Conservation (phyloP, 2,329 filamentous ascomycete genomes). For the Grosmannia clavigera region DNA sequence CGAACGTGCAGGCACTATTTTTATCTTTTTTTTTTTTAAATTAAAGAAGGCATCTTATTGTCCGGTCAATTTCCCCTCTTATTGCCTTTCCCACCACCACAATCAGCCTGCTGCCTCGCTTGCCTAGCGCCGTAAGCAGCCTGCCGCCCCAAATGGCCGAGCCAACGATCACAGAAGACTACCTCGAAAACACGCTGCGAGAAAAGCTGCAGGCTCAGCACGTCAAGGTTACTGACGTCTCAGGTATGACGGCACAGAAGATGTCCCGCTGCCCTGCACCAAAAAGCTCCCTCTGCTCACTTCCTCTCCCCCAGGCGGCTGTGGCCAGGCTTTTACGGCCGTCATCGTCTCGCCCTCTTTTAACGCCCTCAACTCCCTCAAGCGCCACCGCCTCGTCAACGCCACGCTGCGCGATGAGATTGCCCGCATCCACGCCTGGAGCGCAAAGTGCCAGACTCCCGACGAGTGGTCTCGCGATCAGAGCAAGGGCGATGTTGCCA, state of each 20-base stretch:
- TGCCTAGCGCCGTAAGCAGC: neutral
- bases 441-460: constrained; percentile 82
- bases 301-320: constrained; percentile 33
- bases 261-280: neutral
- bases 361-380: constrained; percentile 61
- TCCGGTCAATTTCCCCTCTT: neutral
- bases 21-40: too few relatives aligned
- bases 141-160: constrained; percentile 30
- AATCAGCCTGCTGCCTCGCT: neutral
- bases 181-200: constrained; percentile 55
- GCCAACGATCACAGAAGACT: constrained; percentile 58
- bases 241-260: constrained; percentile 44
- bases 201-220: constrained; percentile 61
- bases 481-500: constrained; percentile 39
- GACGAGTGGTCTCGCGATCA: constrained; percentile 69
- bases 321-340: constrained; percentile 48
- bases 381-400: constrained; percentile 80
- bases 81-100: neutral
- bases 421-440: constrained; percentile 87
- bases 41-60: too few relatives aligned
- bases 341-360: constrained; percentile 55
- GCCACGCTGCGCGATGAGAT: constrained; percentile 75
- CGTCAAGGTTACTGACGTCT: constrained; percentile 85
- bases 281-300: neutral
- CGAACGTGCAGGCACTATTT: too few relatives aligned